Percentiles rank a stretch among this genome's conserved stretches.
These are phyloP conservation scores for Trichoderma gracile DNA, from an alignment of 2,329 filamentous ascomycete species.

Conservation along the genomic window DNA sequence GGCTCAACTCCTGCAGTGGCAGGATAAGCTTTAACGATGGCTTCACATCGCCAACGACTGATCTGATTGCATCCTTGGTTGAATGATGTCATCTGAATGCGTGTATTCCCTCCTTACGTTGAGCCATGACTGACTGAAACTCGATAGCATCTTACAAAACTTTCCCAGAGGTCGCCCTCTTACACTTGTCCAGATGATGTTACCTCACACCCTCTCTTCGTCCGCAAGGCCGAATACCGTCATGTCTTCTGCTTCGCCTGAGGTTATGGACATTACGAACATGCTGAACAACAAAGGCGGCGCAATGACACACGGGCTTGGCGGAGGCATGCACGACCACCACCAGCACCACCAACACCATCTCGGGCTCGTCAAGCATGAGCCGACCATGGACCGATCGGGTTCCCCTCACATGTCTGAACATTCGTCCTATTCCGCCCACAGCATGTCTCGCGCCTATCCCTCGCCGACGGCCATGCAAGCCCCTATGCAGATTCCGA, in stretches of 20 bases:
- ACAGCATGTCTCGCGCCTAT: constrained; percentile 52
- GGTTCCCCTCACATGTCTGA: constrained; percentile 62
- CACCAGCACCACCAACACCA: constrained; percentile 36
- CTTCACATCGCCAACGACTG: not conserved
- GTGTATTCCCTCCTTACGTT: not conserved
- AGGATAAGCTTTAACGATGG: constrained; percentile 1
- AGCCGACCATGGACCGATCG: constrained; percentile 52
- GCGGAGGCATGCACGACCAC: constrained; percentile 37
- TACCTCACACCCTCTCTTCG: constrained; percentile 21
- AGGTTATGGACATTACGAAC: constrained; percentile 56
- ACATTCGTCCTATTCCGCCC: constrained; percentile 57
- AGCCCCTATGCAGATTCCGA: constrained; percentile 49
- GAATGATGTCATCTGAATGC: not conserved
- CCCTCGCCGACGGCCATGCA: constrained; percentile 57
- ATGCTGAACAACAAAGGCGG: constrained; percentile 53
- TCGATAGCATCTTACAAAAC: not conserved
- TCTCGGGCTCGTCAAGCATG: constrained; percentile 40
- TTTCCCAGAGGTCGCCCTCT: not conserved
- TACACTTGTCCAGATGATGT: constrained; percentile 13
- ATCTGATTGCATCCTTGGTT: not conserved
- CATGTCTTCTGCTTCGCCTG: constrained; percentile 48
- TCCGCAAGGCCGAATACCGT: constrained; percentile 40
- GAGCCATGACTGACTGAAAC: not conserved
- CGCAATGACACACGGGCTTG: constrained; percentile 36
- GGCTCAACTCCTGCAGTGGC: constrained; percentile 4